These are phyloP conservation scores for Lipomyces starkeyi DNA, from an alignment of 805 yeast genomes.

Conservation along the genomic window DNA sequence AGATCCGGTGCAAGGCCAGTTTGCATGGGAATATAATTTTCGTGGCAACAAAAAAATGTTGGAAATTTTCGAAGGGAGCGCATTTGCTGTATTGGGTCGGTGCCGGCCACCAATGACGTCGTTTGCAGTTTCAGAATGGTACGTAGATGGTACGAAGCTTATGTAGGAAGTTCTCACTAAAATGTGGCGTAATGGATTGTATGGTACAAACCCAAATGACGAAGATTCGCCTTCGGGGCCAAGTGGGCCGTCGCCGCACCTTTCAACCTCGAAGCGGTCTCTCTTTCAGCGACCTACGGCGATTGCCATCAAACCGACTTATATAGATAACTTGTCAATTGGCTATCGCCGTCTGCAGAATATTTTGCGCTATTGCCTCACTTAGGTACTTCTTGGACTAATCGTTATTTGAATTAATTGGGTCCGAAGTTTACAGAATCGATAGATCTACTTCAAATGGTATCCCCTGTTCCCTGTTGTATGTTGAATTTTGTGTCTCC, in stretches of 20 bases:
- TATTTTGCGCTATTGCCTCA: too few species aligned
- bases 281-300: not conserved
- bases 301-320: not conserved
- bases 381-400: too few species aligned
- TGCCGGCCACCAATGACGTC: not conserved
- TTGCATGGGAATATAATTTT: too few species aligned
- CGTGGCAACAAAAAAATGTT: too few species aligned
- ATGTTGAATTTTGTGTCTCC: not conserved
- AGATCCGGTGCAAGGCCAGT: not conserved
- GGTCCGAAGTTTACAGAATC: not conserved
- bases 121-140: not conserved
- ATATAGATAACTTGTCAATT: not conserved
- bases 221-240: too few species aligned
- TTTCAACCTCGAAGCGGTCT: not conserved
- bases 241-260: not conserved
- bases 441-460: conserved; percentile 4
- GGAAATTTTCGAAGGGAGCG: too few species aligned
- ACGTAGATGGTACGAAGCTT: not conserved
- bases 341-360: too few species aligned
- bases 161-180: too few species aligned
- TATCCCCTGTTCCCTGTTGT: conserved; percentile 14
- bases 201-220: not conserved
- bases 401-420: not conserved
- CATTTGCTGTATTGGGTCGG: too few species aligned
- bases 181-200: too few species aligned